These are phyloP conservation scores for button mushroom (Agaricus bisporus) DNA, from an alignment of 768 basidiomycete genomes.

Conservation along the genomic window DNA sequence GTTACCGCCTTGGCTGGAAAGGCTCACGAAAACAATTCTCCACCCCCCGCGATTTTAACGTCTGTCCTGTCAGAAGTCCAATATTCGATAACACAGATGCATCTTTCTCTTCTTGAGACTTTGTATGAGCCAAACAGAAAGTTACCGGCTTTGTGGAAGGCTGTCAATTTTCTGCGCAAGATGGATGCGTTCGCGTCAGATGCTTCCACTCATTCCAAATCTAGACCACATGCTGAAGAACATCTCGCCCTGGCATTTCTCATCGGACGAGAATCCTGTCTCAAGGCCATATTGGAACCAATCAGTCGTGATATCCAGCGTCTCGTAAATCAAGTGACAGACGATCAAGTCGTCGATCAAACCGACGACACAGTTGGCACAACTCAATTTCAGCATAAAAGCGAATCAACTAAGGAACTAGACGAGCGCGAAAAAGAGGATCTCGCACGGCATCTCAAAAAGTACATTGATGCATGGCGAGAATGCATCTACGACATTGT, in stretches of 20 bases:
- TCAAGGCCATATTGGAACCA: conserved; percentile 51
- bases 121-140: conserved; percentile 80
- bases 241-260: conserved; percentile 87
- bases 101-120: conserved; percentile 68
- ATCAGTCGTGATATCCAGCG: conserved; percentile 40
- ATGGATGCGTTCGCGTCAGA: conserved; percentile 57
- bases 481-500: conserved; percentile 92
- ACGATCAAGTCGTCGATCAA: neutral
- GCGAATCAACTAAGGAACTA: conserved; percentile 24
- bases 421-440: conserved; percentile 65
- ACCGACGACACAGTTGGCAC: neutral
- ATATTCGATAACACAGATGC: conserved; percentile 65
- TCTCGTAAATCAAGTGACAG: conserved; percentile 20
- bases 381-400: conserved; percentile 10
- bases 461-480: conserved; percentile 86
- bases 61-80: conserved; percentile 65
- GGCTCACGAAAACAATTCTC: conserved; percentile 21
- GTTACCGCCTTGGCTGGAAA: conserved; percentile 40
- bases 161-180: conserved; percentile 79
- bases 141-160: conserved; percentile 85
- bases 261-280: conserved; percentile 55
- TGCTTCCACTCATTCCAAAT: neutral
- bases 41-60: conserved; percentile 39
- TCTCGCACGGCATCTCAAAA: conserved; percentile 71
- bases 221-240: conserved; percentile 43